Evolutionary conservation across 78 protist species (phyloP), one percentile per base, ranked within the genome.

Genomic region (Polysphondylium violaceum): DNA sequence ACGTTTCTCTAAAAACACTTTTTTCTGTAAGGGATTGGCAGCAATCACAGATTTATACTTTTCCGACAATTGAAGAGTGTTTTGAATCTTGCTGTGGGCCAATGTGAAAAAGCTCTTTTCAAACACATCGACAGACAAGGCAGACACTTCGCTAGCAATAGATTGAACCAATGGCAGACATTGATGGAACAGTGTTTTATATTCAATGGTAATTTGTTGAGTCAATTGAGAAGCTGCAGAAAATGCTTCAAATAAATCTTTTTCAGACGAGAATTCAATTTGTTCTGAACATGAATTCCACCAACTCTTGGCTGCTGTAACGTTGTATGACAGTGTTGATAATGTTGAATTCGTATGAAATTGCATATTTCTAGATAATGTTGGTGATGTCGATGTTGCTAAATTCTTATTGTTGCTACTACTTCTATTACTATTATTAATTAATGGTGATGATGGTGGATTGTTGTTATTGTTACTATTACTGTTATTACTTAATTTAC

Each of bases 271-370:
- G 51, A 83, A 83, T 40, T 83, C 91, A 43, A 83, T 69, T 38
- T 69, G 79, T 25, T 83, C 91, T 0, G 91, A 67, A 59, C 91
- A 83, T 8, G 60, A 36, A 59, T 83, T 83, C 91, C 91, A 83
- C 78, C 79, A 83, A 58, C 91, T 83, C 38, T 83, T 83, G 12
- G 91, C 91, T 7, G 91, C 91, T 23, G 91, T 83, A 4, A 83
- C 79, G 25, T 83, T 83, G 40, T 55, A 83, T 8, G 79, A 69
- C 29, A 83, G 67, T 21, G 91, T 83, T 7, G 91, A 55, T 19
- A 83, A 43, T 11, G 91, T 69, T 25, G 72, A 58, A 31, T 51
- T 83, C 16, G 91, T 59, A 11, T 83, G 91, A 38, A 83, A 69
- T 55, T 81, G 89, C 76, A 83, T 83, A 36, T 83, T 69, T 38